phyloP scores from a whole-genome alignment of 768 basidiomycete genomes.

The Agrocybe chaxingu region DNA sequence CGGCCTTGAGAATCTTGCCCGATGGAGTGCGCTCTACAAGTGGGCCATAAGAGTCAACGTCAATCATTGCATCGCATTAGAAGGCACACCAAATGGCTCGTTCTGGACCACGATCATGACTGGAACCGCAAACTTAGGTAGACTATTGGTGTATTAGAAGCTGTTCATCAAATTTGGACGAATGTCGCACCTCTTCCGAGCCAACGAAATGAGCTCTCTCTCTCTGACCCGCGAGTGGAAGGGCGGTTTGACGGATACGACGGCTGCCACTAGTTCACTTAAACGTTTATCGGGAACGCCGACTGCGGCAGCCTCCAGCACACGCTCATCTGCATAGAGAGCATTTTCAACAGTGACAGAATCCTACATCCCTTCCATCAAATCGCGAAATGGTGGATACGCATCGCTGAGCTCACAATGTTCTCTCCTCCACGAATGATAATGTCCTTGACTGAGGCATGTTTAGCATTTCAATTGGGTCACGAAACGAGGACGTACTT shows the following conservation, averaged over 20 bases:
- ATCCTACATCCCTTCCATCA: slow-evolving; percentile 31
- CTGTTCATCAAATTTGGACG: background rate
- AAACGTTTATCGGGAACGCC: slow-evolving; percentile 56
- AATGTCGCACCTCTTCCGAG: slow-evolving; percentile 37
- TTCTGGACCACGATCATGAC: slow-evolving; percentile 54
- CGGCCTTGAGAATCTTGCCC: slow-evolving; percentile 54
- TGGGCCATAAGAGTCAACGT: too few relatives aligned
- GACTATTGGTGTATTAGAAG: slow-evolving; percentile 23
- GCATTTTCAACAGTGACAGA: slow-evolving; percentile 63
- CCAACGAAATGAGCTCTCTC: slow-evolving; percentile 38
- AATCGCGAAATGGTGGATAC: background rate
- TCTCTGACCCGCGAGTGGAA: slow-evolving; percentile 45
- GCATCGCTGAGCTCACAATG: slow-evolving; percentile 38
- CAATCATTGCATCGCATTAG: background rate
- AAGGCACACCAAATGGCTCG: slow-evolving; percentile 42
- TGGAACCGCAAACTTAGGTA: slow-evolving; percentile 54
- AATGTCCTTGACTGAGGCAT: slow-evolving; percentile 51
- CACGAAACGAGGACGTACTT: slow-evolving; percentile 23
- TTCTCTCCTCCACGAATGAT: slow-evolving; percentile 67
- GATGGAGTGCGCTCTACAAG: slow-evolving; percentile 49
- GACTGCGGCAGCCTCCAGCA: slow-evolving; percentile 59
- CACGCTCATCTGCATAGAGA: slow-evolving; percentile 49
- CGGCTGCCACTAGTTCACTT: slow-evolving; percentile 58
- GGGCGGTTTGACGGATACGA: slow-evolving; percentile 46
- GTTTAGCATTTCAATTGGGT: background rate